Base-by-base conservation (phyloP, 2,329 filamentous ascomycete species). In the Pseudogymnoascus sp. region DNA sequence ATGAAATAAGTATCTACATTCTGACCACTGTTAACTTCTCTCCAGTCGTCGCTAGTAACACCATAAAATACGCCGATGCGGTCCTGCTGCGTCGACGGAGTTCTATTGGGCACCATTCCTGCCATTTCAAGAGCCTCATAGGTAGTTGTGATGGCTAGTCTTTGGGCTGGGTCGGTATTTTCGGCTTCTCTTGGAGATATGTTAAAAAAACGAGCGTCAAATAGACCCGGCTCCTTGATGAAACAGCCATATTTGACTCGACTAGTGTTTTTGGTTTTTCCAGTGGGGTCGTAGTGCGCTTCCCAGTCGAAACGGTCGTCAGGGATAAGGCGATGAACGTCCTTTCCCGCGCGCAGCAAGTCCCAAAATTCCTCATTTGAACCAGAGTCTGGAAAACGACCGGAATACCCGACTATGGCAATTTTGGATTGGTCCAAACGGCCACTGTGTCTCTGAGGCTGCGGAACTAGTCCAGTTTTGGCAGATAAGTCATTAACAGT, bases 61-160 rank as follows among this genome's bases (percentile, higher is more conserved):
- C 66, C 66, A 22, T 64, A 62, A 25, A 66, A 67, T 6, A 63
- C 57, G 35, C 65, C 64, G 4, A 67, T 41, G n/a, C 65, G 61
- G 7, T 67, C 62, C 7, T 89, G 86, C 35, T 61, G 58, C 6
- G 62, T 66, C n/a, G 66, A 65, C 18, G 64, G 64, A 28, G 64
- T 67, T 35, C 20, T 37, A 47, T 64, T 57, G 6, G 64, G 47
- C 5, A 90, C 87, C 66, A 89, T 86, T 2, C 88, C 89, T 33
- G 86, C 86, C 82, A 88, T 88, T 71, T 93, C 89, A 50, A 92
- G 78, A 0, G 89, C 88, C 70, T 91, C 88, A 67, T 91, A 92
- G 0, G 88, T 87, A 2, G 88, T 90, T 11, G 86, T 83, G 28
- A 93, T 75, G 2, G 87, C 86, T 67, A 91, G 78, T 66, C 89